phyloP scores from a whole-genome alignment of 2,329 filamentous ascomycete genomes.

The Colletotrichum limetticola region DNA sequence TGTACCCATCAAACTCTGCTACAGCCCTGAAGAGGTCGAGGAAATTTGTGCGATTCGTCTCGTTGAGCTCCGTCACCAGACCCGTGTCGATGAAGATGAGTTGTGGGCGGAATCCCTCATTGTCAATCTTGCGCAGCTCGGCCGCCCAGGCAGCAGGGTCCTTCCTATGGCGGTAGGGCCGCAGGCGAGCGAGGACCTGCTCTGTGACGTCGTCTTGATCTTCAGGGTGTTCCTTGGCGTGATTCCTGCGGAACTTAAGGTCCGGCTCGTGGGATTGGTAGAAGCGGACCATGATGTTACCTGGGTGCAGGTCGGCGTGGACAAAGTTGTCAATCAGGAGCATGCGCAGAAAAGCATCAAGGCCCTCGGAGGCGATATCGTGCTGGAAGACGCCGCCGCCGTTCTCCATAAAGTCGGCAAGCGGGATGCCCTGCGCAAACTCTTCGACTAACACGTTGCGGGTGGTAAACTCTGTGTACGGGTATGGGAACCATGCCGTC shows the following conservation, averaged over 20 bases:
- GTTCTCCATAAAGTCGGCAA: slow-evolving; percentile 89
- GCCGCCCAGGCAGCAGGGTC: slow-evolving; percentile 77
- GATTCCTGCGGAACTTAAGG: slow-evolving; percentile 51
- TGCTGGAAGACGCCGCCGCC: slow-evolving; percentile 93
- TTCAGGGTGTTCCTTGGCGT: slow-evolving; percentile 47
- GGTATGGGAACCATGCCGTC: slow-evolving; percentile 97
- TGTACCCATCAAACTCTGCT: slow-evolving; percentile 97
- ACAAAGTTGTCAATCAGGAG: slow-evolving; percentile 97
- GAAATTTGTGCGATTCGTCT: slow-evolving; percentile 87
- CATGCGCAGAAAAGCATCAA: slow-evolving; percentile 97
- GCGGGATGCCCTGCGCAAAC: slow-evolving; percentile 92
- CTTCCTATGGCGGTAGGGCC: slow-evolving; percentile 73
- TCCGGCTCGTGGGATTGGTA: slow-evolving; percentile 83
- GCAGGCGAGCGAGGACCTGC: slow-evolving; percentile 81
- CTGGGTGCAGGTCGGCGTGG: slow-evolving; percentile 94
- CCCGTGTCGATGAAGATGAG: slow-evolving; percentile 98
- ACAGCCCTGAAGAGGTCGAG: slow-evolving; percentile 95
- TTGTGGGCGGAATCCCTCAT: slow-evolving; percentile 91
- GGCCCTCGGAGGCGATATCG: slow-evolving; percentile 93
- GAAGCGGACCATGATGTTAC: slow-evolving; percentile 99
- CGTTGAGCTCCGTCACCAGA: slow-evolving; percentile 92
- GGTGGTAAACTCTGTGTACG: slow-evolving; percentile 92
- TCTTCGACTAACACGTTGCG: slow-evolving; percentile 94
- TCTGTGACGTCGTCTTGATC: slow-evolving; percentile 83
- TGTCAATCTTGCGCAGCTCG: slow-evolving; percentile 80